Conservation (phyloP, 352 stramenopile genomes). For the Saprolegnia parasitica region DNA sequence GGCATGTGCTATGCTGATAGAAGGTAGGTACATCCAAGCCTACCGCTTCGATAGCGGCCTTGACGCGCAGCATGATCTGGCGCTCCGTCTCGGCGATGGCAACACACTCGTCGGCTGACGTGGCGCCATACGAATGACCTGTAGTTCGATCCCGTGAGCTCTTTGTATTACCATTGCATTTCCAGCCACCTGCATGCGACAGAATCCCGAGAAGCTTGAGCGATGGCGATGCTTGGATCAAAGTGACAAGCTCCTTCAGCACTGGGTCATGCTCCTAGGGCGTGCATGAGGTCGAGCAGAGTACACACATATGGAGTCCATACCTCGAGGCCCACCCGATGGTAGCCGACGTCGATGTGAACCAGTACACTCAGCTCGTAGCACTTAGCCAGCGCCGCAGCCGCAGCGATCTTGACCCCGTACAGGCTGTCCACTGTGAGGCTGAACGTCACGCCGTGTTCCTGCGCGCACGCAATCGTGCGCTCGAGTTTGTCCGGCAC, state of each 20-base stretch:
- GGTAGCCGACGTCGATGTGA: conserved; percentile 71
- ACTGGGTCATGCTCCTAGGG: conserved; percentile 41
- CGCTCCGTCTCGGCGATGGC: conserved; percentile 56
- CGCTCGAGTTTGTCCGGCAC: conserved; percentile 51
- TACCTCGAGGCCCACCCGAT: conserved; percentile 59
- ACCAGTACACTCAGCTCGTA: conserved; percentile 52
- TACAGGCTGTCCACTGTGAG: conserved; percentile 59
- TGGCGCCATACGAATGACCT: conserved; percentile 60
- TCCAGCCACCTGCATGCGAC: conserved; percentile 46
- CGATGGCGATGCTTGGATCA: conserved; percentile 45
- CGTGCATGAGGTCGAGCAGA: no score
- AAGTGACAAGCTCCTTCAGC: conserved; percentile 46
- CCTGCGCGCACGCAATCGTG: conserved; percentile 45
- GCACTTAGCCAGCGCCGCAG: conserved; percentile 41
- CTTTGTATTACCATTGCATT: neutral
- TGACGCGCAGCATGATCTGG: conserved; percentile 61
- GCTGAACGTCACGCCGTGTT: conserved; percentile 45
- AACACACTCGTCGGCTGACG: conserved; percentile 44
- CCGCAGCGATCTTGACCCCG: conserved; percentile 50
- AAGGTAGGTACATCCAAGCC: neutral
- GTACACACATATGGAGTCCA: neutral
- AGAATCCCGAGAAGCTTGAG: conserved; percentile 57
- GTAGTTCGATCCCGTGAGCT: neutral
- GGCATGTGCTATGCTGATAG: neutral
- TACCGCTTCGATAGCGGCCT: conserved; percentile 44